phyloP scores from a whole-genome alignment of 176 grass and related monocot species.

The Cenchrus purpureus region DNA sequence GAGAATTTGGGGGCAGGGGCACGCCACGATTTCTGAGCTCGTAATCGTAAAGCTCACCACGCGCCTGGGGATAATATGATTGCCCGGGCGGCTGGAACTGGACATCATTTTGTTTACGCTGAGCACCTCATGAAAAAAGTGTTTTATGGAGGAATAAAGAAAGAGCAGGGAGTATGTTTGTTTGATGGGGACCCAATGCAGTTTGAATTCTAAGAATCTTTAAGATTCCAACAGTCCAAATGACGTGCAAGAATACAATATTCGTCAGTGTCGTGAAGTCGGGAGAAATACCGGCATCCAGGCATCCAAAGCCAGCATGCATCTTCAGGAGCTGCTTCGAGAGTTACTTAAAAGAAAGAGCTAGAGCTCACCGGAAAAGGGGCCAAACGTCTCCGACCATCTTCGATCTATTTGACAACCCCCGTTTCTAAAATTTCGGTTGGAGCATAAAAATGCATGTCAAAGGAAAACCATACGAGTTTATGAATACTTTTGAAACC shows the following conservation, averaged over 20 bases:
- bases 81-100: background rate
- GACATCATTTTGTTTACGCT: background rate
- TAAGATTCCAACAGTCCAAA: background rate
- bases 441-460: background rate
- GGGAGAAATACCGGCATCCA: background rate
- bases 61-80: conserved; percentile 4
- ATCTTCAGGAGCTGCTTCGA: background rate
- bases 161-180: background rate
- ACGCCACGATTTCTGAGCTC: conserved; percentile 23
- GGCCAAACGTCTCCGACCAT: background rate
- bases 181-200: background rate
- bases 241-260: background rate
- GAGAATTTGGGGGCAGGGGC: background rate
- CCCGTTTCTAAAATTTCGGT: background rate
- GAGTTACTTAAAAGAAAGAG: background rate
- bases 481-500: too few species aligned
- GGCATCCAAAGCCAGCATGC: background rate
- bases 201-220: background rate
- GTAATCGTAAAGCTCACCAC: background rate
- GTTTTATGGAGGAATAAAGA: too few species aligned
- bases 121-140: background rate
- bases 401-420: background rate
- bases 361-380: background rate
- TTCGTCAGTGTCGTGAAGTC: background rate
- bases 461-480: background rate